Evolutionary conservation across 2,329 filamentous ascomycete species (phyloP).

Genomic region (Epichloe elymi): DNA sequence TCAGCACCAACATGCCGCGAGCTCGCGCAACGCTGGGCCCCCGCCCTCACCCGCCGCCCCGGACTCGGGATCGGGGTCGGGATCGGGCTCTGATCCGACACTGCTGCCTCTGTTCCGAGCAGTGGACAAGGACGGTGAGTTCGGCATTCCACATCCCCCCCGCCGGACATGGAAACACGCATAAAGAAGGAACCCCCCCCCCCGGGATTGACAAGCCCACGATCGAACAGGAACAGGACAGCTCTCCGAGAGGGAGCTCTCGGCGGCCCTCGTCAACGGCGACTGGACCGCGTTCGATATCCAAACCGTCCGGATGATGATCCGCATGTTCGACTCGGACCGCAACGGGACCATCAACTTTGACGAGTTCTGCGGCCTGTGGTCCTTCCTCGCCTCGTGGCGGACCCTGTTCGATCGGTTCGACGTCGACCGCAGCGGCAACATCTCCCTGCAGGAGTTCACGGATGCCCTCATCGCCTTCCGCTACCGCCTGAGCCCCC

Average conservation of each 20-base stretch:
- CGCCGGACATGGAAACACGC: too few relatives aligned
- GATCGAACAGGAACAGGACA: conserved; percentile 52
- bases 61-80: conserved; percentile 28
- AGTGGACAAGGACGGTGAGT: conserved; percentile 70
- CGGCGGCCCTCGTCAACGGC: conserved; percentile 84
- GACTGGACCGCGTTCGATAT: conserved; percentile 91
- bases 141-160: too few relatives aligned
- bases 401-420: conserved; percentile 90
- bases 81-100: conserved; percentile 49
- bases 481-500: conserved; percentile 75
- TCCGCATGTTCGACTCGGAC: conserved; percentile 96
- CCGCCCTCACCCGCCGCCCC: conserved; percentile 50
- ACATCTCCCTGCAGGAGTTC: conserved; percentile 78
- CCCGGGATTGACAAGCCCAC: neutral
- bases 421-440: conserved; percentile 74
- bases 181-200: neutral
- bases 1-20: conserved; percentile 31
- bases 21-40: conserved; percentile 44
- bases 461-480: conserved; percentile 83
- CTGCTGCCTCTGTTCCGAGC: conserved; percentile 79
- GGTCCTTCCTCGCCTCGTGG: conserved; percentile 94
- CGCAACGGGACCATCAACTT: conserved; percentile 82
- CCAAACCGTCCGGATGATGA: conserved; percentile 97
- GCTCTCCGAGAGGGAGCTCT: conserved; percentile 75
- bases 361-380: conserved; percentile 90